Evolutionary conservation across 257 asterid genomes (phyloP), one percentile per base, ranked within the genome.

Genomic region (Petunia secreta): DNA sequence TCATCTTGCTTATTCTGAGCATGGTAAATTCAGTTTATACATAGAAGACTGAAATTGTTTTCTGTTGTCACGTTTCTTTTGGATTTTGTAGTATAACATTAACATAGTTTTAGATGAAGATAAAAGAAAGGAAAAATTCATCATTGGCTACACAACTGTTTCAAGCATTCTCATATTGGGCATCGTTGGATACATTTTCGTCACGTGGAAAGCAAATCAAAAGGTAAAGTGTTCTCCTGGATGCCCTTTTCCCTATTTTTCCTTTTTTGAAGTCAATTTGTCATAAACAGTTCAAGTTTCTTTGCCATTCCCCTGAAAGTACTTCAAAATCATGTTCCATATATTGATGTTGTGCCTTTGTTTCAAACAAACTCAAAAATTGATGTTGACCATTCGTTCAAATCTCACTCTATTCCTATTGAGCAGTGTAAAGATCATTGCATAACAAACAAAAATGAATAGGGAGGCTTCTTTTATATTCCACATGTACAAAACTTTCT

Each of bases 281-380:
- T 55, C 7, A 55, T 13, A 11, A 14, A 4, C 7, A 16, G 25
- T 55, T 55, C 62, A 55, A 55, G 10, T 38, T 10, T 68, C 52
- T 15, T 13, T 15, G 34, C 63, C 15, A 44, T 52, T 36, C 4
- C 44, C 57, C 63, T 7, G 80, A 94, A 97, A 85, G 78, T 68
- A 87, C 2, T 83, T 84, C 6, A 96, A 92, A 71, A 92, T 90
- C 82, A 92, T 93, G 38, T 54, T 13, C 59, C 89, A 84, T 59
- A 94, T 90, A 77, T 75, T 84, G 59, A 75, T 91, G 80, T 6
- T 84, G 63, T 89, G 62, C n/a, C n/a, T n/a, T n/a, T n/a, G n/a
- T n/a, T n/a, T n/a, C n/a, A n/a, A n/a, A n/a, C n/a, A n/a, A n/a
- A n/a, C n/a, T n/a, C n/a, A n/a, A n/a, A n/a, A n/a, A n/a, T n/a